Evolutionary conservation across 2,329 filamentous ascomycete species (phyloP).

Genomic region (Ceratocystis cubensis): DNA sequence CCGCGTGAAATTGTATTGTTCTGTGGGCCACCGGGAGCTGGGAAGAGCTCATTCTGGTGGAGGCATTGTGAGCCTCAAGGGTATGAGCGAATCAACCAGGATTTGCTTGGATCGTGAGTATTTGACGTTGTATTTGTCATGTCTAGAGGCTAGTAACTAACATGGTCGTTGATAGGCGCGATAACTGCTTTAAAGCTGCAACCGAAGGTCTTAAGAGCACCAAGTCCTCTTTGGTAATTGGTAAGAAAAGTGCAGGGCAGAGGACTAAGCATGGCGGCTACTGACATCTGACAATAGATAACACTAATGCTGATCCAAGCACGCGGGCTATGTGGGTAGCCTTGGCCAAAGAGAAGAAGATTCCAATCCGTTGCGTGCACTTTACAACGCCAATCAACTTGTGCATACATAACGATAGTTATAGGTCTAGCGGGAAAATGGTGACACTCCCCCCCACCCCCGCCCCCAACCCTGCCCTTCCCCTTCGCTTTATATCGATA

Average conservation of each 20-base stretch:
- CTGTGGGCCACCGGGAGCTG: slow-evolving; percentile 77
- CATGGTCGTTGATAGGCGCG: slow-evolving; percentile 30
- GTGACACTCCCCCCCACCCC: slow-evolving; percentile 22
- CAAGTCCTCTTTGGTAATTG: slow-evolving; percentile 61
- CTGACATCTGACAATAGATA: slow-evolving; percentile 47
- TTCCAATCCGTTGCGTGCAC: slow-evolving; percentile 74
- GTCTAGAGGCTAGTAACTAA: not conserved
- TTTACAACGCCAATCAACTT: slow-evolving; percentile 62
- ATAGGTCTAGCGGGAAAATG: slow-evolving; percentile 53
- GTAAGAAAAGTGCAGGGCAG: slow-evolving; percentile 38
- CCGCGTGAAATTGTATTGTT: slow-evolving; percentile 67
- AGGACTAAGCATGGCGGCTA: not conserved
- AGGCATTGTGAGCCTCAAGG: slow-evolving; percentile 61
- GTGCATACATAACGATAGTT: slow-evolving; percentile 75
- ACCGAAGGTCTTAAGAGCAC: slow-evolving; percentile 45
- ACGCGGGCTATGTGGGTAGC: slow-evolving; percentile 67
- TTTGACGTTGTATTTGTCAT: slow-evolving; percentile 22
- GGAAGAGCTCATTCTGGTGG: slow-evolving; percentile 88
- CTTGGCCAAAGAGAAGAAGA: slow-evolving; percentile 54
- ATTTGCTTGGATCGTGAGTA: slow-evolving; percentile 56
- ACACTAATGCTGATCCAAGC: slow-evolving; percentile 79
- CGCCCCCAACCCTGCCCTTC: too few species aligned
- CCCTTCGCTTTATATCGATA: too few species aligned
- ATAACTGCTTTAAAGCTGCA: slow-evolving; percentile 62
- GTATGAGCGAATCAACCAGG: slow-evolving; percentile 83